Percentiles rank a stretch among this genome's conserved stretches.
These are phyloP conservation scores for Cupressus sempervirens DNA, from an alignment of 75 land plant genomes.

Conservation along the genomic window DNA sequence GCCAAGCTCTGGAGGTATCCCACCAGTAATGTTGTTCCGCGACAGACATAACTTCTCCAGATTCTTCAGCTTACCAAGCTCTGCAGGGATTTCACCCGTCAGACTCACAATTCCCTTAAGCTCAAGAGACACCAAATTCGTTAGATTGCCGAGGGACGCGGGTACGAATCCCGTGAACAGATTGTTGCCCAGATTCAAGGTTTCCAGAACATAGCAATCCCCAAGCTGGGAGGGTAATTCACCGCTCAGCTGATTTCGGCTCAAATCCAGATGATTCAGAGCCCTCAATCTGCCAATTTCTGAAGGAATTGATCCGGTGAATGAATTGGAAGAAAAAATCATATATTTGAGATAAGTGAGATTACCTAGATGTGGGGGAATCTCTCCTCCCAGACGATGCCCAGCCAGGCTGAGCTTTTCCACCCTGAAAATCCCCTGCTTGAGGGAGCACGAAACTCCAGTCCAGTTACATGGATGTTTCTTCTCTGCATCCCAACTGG, in stretches of 20 bases:
- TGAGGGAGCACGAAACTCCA: neutral
- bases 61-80: neutral
- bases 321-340: conserved; percentile 14
- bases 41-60: neutral
- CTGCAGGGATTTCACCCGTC: neutral
- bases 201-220: neutral
- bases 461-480: neutral
- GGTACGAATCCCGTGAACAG: conserved; percentile 15
- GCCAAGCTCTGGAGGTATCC: neutral
- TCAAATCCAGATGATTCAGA: conserved; percentile 13
- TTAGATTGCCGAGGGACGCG: conserved; percentile 1
- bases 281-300: neutral
- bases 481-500: neutral
- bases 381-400: neutral
- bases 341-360: conserved; percentile 11
- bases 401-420: neutral
- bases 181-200: neutral
- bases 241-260: conserved; percentile 14
- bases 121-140: conserved; percentile 13
- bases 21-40: neutral
- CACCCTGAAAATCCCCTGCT: neutral
- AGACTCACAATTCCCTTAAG: neutral
- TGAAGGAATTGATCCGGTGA: conserved; percentile 2
- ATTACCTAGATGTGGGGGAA: conserved; percentile 18
- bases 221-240: neutral